These are phyloP conservation scores for Bjerkandera adusta DNA, from an alignment of 1,284 basidiomycete species.

Conservation along the genomic window DNA sequence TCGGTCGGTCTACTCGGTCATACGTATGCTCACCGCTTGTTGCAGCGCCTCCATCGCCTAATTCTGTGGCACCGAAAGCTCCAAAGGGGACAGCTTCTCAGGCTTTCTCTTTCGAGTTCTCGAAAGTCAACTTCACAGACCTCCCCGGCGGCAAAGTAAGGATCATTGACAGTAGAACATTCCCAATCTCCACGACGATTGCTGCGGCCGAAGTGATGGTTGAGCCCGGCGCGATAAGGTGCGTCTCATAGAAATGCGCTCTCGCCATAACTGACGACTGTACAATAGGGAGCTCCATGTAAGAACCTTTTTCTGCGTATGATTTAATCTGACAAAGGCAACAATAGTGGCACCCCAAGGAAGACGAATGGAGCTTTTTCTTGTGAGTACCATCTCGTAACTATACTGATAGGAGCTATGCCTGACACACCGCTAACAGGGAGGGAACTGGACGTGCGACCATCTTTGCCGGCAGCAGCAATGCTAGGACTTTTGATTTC, in stretches of 20 bases:
- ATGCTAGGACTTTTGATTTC: constrained; percentile 69
- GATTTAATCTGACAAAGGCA: neutral
- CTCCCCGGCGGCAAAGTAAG: constrained; percentile 62
- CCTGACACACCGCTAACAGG: constrained; percentile 36
- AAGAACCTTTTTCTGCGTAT: constrained; percentile 12
- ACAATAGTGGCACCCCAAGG: constrained; percentile 80
- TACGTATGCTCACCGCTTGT: constrained; percentile 14
- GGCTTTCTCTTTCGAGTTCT: constrained; percentile 55
- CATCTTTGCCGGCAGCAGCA: constrained; percentile 58
- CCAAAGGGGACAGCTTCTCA: constrained; percentile 48
- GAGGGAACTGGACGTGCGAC: constrained; percentile 60
- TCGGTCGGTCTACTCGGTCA: constrained; percentile 10
- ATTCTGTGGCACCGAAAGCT: constrained; percentile 38
- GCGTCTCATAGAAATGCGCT: constrained; percentile 1
- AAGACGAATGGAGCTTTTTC: constrained; percentile 66
- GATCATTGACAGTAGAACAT: constrained; percentile 56
- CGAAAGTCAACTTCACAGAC: constrained; percentile 46
- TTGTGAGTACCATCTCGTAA: constrained; percentile 29
- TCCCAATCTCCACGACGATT: constrained; percentile 54
- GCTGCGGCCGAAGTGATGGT: constrained; percentile 67
- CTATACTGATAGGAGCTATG: neutral
- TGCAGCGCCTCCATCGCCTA: constrained; percentile 33
- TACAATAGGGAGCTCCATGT: constrained; percentile 30
- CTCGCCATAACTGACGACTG: neutral
- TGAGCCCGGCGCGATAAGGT: constrained; percentile 59